Evolutionary conservation across 495 filamentous ascomycete genomes (phyloP).

Genomic region (Tuber microsphaerosporum): DNA sequence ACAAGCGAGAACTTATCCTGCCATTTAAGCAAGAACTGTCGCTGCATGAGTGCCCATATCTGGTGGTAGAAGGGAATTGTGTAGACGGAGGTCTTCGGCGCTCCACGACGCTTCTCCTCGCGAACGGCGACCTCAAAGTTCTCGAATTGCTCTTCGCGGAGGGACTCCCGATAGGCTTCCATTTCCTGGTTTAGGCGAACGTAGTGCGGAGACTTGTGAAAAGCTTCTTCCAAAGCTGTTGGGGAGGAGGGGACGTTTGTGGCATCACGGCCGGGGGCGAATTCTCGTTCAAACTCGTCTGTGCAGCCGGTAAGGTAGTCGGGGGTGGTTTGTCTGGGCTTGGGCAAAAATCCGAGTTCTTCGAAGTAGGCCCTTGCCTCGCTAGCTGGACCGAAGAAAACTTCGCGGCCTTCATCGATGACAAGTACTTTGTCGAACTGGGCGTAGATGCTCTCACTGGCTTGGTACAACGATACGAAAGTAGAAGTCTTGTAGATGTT

Average conservation of each 20-base stretch:
- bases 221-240: constrained; percentile 59
- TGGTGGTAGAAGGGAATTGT: constrained; percentile 71
- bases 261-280: constrained; percentile 55
- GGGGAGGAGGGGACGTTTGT: constrained; percentile 61
- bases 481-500: constrained; percentile 72
- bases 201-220: constrained; percentile 56
- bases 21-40: constrained; percentile 77
- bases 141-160: constrained; percentile 58
- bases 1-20: constrained; percentile 71
- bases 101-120: constrained; percentile 67
- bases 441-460: constrained; percentile 73
- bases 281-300: constrained; percentile 73
- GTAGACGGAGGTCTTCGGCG: constrained; percentile 64
- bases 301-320: constrained; percentile 83
- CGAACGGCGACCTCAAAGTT: constrained; percentile 70
- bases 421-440: constrained; percentile 85
- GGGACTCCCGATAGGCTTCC: constrained; percentile 54
- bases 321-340: constrained; percentile 74
- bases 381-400: constrained; percentile 67
- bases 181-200: constrained; percentile 59
- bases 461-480: constrained; percentile 76
- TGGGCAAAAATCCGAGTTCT: constrained; percentile 66
- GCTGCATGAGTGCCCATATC: constrained; percentile 72
- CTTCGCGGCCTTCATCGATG: constrained; percentile 68
- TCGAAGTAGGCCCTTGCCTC: constrained; percentile 76